phyloP scores from a whole-genome alignment of 2,329 filamentous ascomycete species.

The Calonectria henricotiae region DNA sequence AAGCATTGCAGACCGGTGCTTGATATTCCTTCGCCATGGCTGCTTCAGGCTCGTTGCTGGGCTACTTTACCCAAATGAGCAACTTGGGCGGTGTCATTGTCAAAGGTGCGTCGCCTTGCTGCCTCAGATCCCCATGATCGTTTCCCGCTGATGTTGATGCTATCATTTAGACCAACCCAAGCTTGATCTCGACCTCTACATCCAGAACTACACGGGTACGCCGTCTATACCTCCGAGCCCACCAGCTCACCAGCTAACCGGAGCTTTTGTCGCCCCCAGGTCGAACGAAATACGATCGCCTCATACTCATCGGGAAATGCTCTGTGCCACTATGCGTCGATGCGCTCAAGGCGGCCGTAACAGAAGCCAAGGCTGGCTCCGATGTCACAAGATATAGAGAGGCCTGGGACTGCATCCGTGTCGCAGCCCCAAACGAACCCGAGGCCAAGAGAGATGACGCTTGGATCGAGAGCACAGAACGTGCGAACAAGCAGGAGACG shows the following conservation, averaged over 20 bases:
- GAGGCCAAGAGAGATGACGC: constrained; percentile 77
- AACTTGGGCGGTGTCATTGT: constrained; percentile 66
- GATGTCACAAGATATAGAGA: constrained; percentile 82
- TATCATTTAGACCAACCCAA: constrained; percentile 79
- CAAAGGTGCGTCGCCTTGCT: constrained; percentile 58
- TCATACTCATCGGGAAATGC: constrained; percentile 85
- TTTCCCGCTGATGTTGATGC: constrained; percentile 36
- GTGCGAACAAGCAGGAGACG: constrained; percentile 79
- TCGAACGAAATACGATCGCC: constrained; percentile 84
- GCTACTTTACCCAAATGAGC: constrained; percentile 66
- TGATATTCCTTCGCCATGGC: constrained; percentile 57
- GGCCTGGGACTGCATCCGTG: constrained; percentile 76
- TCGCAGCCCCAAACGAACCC: constrained; percentile 77
- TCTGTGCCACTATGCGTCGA: constrained; percentile 85
- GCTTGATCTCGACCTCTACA: constrained; percentile 92
- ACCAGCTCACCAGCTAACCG: constrained; percentile 34
- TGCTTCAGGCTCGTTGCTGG: constrained; percentile 55
- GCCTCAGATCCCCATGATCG: not conserved
- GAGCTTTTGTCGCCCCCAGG: constrained; percentile 66
- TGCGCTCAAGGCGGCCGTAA: constrained; percentile 83
- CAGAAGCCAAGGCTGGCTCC: constrained; percentile 82
- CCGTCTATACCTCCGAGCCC: constrained; percentile 10
- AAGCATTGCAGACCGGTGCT: constrained; percentile 29
- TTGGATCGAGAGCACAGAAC: constrained; percentile 83
- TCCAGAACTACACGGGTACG: constrained; percentile 88